phyloP scores from a whole-genome alignment of 1,284 basidiomycete genomes.

The Ustilago shanxiensis region DNA sequence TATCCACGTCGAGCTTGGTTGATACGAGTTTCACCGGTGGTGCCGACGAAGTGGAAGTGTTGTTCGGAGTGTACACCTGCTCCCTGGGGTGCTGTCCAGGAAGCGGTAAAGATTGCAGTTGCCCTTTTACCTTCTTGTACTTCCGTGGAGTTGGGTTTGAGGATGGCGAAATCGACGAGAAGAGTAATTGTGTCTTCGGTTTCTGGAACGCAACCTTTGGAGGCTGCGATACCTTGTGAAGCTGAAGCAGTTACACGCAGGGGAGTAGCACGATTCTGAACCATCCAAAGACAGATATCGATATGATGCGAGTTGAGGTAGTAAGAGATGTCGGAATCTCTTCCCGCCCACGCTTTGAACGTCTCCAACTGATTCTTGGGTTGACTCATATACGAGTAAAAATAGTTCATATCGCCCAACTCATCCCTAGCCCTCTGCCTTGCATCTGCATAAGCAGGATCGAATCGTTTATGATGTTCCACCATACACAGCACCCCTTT shows the following conservation, averaged over 20 bases:
- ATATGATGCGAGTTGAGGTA: conserved; percentile 95
- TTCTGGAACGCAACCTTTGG: conserved; percentile 83
- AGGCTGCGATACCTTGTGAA: conserved; percentile 88
- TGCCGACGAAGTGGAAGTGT: conserved; percentile 77
- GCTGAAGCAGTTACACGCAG: conserved; percentile 88
- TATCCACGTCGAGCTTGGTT: conserved; percentile 94
- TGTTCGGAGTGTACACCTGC: conserved; percentile 82
- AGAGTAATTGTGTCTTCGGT: conserved; percentile 96
- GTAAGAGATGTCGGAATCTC: conserved; percentile 79
- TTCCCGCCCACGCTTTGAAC: conserved; percentile 92
- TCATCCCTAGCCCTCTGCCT: conserved; percentile 78
- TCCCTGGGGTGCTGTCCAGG: conserved; percentile 72
- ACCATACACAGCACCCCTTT: conserved; percentile 89
- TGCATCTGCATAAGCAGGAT: conserved; percentile 92
- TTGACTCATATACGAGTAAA: conserved; percentile 82
- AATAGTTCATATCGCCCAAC: conserved; percentile 91
- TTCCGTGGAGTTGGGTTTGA: conserved; percentile 75
- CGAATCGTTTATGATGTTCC: conserved; percentile 82
- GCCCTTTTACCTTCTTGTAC: conserved; percentile 73
- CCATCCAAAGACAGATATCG: conserved; percentile 79
- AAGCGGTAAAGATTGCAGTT: conserved; percentile 87
- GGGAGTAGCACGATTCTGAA: conserved; percentile 76
- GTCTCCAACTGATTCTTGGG: conserved; percentile 93
- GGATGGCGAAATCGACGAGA: conserved; percentile 89
- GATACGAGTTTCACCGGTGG: conserved; percentile 85